Evolutionary conservation across 345 rosid species (phyloP).

Genomic region (Acer yangbiense): DNA sequence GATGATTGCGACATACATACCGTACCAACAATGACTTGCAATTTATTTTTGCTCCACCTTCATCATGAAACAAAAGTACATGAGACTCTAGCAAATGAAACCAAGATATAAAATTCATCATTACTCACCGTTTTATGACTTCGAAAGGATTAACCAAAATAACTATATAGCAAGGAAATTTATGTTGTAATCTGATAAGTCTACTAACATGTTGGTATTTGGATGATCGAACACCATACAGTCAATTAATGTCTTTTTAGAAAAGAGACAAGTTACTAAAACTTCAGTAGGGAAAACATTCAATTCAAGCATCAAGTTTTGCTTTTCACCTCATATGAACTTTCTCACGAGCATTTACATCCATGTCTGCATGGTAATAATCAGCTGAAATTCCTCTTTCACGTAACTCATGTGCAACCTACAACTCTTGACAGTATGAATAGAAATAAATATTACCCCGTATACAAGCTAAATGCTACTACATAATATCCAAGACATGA

Average conservation of each 20-base stretch:
- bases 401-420: constrained; percentile 83
- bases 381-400: constrained; percentile 79
- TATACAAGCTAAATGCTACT: not conserved
- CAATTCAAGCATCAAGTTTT: not conserved
- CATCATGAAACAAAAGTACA: constrained; percentile 20
- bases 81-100: constrained; percentile 13
- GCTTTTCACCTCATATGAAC: constrained; percentile 70
- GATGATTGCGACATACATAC: constrained; percentile 47
- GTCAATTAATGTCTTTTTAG: not conserved
- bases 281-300: constrained; percentile 3
- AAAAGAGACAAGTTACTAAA: not conserved
- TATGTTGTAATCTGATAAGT: not conserved
- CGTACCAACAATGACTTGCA: constrained; percentile 98
- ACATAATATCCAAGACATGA: not conserved
- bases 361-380: constrained; percentile 95
- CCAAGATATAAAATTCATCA: not conserved
- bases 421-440: constrained; percentile 32
- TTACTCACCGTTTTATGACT: not conserved
- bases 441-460: constrained; percentile 4
- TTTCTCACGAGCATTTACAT: constrained; percentile 77
- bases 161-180: not conserved
- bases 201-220: not conserved
- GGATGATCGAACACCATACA: not conserved
- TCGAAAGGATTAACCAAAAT: not conserved
- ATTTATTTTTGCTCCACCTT: constrained; percentile 94